These are phyloP conservation scores for Tilletia caries DNA, from an alignment of 1,284 basidiomycete species.

Conservation along the genomic window DNA sequence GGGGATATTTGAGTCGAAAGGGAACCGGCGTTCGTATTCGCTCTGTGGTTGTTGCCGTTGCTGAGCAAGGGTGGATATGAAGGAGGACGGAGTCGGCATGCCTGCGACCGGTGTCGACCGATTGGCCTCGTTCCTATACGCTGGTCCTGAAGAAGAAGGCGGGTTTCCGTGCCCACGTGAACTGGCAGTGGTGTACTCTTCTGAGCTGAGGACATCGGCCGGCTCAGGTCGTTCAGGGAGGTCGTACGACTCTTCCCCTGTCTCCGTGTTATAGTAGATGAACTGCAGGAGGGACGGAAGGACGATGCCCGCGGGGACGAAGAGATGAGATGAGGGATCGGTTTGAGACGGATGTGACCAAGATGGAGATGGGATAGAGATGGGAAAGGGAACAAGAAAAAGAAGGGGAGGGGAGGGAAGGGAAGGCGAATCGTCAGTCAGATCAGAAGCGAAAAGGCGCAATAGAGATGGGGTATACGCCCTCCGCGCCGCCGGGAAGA, in stretches of 20 bases:
- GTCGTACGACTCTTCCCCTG: conserved; percentile 79
- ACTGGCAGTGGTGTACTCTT: conserved; percentile 9
- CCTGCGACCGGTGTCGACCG: background rate
- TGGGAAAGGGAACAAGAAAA: background rate
- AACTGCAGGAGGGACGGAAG: conserved; percentile 61
- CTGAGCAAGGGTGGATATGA: background rate
- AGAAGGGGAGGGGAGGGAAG: background rate
- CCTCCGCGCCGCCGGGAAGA: background rate
- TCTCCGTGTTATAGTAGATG: conserved; percentile 87
- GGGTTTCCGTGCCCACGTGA: background rate
- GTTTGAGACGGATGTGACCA: background rate
- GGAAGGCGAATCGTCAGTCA: too few species aligned
- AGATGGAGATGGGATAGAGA: background rate
- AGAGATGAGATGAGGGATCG: background rate
- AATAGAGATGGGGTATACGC: too few species aligned
- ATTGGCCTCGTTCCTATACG: too few species aligned
- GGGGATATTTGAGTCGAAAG: too few species aligned
- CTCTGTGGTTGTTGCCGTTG: background rate
- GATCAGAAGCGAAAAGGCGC: background rate
- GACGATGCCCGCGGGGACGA: background rate
- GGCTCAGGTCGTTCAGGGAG: conserved; percentile 59
- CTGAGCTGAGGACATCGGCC: conserved; percentile 5
- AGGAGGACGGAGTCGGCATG: background rate
- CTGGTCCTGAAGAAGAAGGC: background rate
- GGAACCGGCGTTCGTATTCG: background rate